phyloP scores from a whole-genome alignment of 1,284 basidiomycete genomes.

The Microbotryum scabiosae region DNA sequence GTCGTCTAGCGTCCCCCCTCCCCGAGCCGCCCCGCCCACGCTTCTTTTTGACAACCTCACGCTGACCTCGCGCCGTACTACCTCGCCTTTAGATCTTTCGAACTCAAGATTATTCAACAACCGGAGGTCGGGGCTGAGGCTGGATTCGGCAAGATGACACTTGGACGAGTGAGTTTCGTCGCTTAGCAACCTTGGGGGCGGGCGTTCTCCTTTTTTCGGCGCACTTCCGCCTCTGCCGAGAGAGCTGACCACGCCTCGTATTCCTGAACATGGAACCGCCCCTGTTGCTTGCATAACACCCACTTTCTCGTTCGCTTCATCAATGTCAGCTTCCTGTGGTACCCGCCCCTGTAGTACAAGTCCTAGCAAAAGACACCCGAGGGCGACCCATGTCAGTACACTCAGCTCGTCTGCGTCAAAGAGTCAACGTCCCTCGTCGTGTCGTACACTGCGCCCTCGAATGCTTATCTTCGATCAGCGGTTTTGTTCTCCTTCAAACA shows the following conservation, averaged over 20 bases:
- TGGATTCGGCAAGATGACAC: conserved; percentile 9
- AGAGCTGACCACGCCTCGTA: conserved; percentile 14
- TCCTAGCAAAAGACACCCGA: conserved; percentile 15
- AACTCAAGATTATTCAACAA: conserved; percentile 21
- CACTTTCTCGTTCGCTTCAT: not conserved
- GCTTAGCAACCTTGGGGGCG: not conserved
- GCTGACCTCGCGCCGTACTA: too few species aligned
- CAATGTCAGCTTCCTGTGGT: conserved; percentile 31
- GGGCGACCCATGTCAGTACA: conserved; percentile 26
- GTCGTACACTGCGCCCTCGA: not conserved
- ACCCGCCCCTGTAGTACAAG: conserved; percentile 31
- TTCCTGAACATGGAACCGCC: not conserved
- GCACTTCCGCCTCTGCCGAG: not conserved
- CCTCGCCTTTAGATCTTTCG: conserved; percentile 1
- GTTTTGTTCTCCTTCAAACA: not conserved
- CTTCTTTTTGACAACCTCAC: too few species aligned
- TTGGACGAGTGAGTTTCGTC: conserved; percentile 20
- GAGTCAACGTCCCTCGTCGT: not conserved
- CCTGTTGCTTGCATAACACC: too few species aligned
- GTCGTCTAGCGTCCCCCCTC: too few species aligned
- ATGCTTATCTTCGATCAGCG: not conserved
- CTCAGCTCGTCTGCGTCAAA: not conserved
- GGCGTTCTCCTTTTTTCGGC: not conserved
- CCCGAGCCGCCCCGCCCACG: too few species aligned
- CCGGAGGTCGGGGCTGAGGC: conserved; percentile 22